phyloP scores from a whole-genome alignment of 1,284 basidiomycete genomes.

The Trametes polyzona region DNA sequence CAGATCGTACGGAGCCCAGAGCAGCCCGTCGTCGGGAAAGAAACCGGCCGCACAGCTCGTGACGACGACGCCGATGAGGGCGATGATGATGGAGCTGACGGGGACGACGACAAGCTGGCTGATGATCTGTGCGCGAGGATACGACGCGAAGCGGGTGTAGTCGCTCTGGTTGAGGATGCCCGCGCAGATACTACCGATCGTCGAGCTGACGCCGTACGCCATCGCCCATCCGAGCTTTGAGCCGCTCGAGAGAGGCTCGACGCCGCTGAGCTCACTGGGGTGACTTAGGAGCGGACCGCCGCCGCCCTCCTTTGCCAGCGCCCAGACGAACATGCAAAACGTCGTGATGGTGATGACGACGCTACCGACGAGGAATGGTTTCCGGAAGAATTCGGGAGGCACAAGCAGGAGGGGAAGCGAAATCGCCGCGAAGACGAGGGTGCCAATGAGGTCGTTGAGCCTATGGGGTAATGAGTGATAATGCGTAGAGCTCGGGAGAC shows the following conservation, averaged over 20 bases:
- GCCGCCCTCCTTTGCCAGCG: conserved; percentile 24
- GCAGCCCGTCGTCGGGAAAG: conserved; percentile 21
- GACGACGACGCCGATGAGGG: conserved; percentile 26
- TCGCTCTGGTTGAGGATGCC: conserved; percentile 31
- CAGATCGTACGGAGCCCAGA: conserved; percentile 28
- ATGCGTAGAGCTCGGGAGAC: background rate
- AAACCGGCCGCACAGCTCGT: conserved; percentile 25
- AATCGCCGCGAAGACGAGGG: conserved; percentile 19
- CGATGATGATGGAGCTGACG: conserved; percentile 21
- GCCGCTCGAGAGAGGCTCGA: conserved; percentile 9
- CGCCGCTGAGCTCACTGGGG: conserved; percentile 19
- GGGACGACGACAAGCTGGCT: conserved; percentile 25
- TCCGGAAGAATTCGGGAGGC: conserved; percentile 24
- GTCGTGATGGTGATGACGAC: conserved; percentile 26
- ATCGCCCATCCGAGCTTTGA: conserved; percentile 28
- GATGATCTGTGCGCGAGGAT: conserved; percentile 24
- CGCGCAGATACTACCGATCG: conserved; percentile 24
- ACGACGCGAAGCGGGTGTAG: conserved; percentile 28
- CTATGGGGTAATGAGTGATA: background rate
- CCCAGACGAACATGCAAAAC: conserved; percentile 28
- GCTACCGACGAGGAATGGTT: conserved; percentile 25
- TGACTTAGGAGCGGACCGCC: conserved; percentile 23
- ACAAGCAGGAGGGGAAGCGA: conserved; percentile 25
- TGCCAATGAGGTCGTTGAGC: conserved; percentile 22
- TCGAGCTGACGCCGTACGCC: conserved; percentile 27